A percentile compares a stretch with the other conserved stretches of the same genome.
Conservation (phyloP, 768 basidiomycete genomes). For the Auriscalpium vulgare region DNA sequence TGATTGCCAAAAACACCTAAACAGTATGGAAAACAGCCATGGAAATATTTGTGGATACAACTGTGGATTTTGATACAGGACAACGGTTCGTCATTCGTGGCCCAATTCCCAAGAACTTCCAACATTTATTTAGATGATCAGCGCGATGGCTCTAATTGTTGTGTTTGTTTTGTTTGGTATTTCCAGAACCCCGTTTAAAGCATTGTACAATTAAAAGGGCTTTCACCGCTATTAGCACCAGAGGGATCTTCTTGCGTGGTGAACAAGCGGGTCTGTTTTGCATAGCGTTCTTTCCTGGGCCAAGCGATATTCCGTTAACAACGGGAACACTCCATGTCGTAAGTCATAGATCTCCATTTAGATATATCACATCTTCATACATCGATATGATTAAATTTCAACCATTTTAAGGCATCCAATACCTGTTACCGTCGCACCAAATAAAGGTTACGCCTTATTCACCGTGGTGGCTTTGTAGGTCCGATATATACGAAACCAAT, state of each 20-base stretch:
- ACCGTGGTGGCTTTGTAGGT: constrained; percentile 20
- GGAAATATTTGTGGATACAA: no score
- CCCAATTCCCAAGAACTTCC: constrained; percentile 24
- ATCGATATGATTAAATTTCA: no score
- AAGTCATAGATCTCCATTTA: constrained; percentile 3
- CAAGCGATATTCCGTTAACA: constrained; percentile 3
- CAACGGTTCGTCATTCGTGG: constrained; percentile 18
- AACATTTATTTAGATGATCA: constrained; percentile 19
- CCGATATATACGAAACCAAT: constrained; percentile 26
- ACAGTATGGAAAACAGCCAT: constrained; percentile 36
- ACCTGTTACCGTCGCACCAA: constrained; percentile 5
- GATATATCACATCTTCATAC: constrained; percentile 15
- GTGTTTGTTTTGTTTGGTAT: not conserved
- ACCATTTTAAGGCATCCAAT: no score
- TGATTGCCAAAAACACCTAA: constrained; percentile 26
- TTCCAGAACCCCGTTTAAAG: constrained; percentile 21
- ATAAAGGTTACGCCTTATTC: constrained; percentile 18
- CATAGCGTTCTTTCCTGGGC: not conserved
- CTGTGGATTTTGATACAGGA: constrained; percentile 28
- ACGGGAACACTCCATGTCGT: constrained; percentile 18
- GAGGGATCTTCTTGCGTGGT: constrained; percentile 25
- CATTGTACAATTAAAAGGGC: constrained; percentile 33
- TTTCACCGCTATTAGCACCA: constrained; percentile 24
- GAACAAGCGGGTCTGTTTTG: constrained; percentile 11
- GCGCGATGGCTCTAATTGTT: constrained; percentile 16